Conservation (phyloP, 495 filamentous ascomycete species). For the Neurospora sp. region DNA sequence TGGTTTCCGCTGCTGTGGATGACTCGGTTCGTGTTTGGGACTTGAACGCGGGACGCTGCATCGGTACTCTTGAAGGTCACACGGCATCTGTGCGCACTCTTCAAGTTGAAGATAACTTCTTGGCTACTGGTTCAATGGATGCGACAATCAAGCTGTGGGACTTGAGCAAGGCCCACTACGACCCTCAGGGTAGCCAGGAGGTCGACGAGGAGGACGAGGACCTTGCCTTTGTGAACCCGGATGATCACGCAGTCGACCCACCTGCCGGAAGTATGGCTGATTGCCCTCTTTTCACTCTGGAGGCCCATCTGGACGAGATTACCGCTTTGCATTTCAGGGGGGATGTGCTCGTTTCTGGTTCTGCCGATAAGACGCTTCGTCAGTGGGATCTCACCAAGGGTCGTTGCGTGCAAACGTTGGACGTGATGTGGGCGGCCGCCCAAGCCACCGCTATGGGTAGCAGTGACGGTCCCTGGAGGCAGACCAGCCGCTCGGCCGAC, state of each 20-base stretch:
- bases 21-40: slow-evolving; percentile 98
- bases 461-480: slow-evolving; percentile 45
- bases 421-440: slow-evolving; percentile 97
- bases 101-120: slow-evolving; percentile 91
- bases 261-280: slow-evolving; percentile 69
- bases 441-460: slow-evolving; percentile 65
- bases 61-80: slow-evolving; percentile 84
- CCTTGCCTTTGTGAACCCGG: slow-evolving; percentile 47
- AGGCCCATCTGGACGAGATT: slow-evolving; percentile 88
- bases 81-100: slow-evolving; percentile 87
- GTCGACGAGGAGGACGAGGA: slow-evolving; percentile 54
- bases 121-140: slow-evolving; percentile 92
- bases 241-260: slow-evolving; percentile 51
- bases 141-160: slow-evolving; percentile 95
- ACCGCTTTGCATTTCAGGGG: slow-evolving; percentile 85
- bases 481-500: slow-evolving; percentile 44
- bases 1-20: slow-evolving; percentile 91
- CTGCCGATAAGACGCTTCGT: slow-evolving; percentile 89
- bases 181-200: slow-evolving; percentile 51
- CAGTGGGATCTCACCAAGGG: slow-evolving; percentile 97
- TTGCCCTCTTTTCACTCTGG: slow-evolving; percentile 75
- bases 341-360: slow-evolving; percentile 86
- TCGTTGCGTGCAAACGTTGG: slow-evolving; percentile 91
- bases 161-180: slow-evolving; percentile 51
- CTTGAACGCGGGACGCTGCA: slow-evolving; percentile 81